A percentile compares a stretch with the other conserved stretches of the same genome.
phyloP scores from a whole-genome alignment of 2,329 filamentous ascomycete species.

The Lasiodiplodia sp. region DNA sequence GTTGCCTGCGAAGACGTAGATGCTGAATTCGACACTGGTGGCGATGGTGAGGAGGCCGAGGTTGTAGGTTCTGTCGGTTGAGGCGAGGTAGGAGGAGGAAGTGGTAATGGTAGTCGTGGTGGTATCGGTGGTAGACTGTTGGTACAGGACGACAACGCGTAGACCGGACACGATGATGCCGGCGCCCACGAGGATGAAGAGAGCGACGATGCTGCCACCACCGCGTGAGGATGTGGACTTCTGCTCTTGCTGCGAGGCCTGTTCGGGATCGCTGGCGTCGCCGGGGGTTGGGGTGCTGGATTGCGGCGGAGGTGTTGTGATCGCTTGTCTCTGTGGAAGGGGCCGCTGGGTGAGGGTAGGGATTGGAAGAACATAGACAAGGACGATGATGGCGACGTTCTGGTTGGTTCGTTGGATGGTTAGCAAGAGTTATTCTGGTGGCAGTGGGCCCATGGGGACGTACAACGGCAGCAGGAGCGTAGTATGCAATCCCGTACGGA shows the following conservation, averaged over 20 bases:
- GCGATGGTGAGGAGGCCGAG: conserved; percentile 4
- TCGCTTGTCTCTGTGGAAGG: not conserved
- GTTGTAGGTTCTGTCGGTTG: conserved; percentile 13
- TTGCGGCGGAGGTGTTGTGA: not conserved
- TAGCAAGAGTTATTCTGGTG: not conserved
- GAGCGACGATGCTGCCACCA: not conserved
- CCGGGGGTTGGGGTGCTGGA: not conserved
- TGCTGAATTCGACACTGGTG: conserved; percentile 2
- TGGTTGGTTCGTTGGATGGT: not conserved
- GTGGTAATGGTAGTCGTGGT: not conserved
- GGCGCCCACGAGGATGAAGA: conserved; percentile 6
- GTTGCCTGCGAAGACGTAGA: conserved; percentile 5
- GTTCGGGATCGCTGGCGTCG: not conserved
- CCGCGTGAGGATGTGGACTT: not conserved
- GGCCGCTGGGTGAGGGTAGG: not conserved
- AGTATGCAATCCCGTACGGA: not conserved
- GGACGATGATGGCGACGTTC: conserved; percentile 22
- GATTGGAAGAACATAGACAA: conserved; percentile 28
- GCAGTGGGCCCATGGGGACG: not conserved
- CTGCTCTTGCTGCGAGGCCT: not conserved
- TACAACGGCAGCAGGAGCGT: conserved; percentile 11
- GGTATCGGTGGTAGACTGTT: not conserved
- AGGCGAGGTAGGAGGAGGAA: not conserved
- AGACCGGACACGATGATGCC: conserved; percentile 14
- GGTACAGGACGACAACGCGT: conserved; percentile 21